These are phyloP conservation scores for Aegilops tauschii DNA, from an alignment of 176 grass and related monocot genomes.

Conservation along the genomic window DNA sequence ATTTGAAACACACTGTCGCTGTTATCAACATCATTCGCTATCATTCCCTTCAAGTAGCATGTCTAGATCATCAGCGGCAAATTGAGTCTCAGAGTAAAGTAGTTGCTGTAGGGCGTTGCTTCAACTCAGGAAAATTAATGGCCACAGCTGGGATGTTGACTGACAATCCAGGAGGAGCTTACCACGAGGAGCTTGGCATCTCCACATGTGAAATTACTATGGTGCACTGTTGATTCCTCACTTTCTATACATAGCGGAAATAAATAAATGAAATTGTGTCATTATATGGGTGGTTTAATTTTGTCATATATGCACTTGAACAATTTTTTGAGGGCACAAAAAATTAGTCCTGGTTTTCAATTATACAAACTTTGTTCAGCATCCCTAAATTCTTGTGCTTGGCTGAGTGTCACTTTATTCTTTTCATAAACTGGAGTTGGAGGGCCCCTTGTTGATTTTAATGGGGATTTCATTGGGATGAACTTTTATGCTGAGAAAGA, in stretches of 20 bases:
- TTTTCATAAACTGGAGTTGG: conserved; percentile 9
- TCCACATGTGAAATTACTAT: neutral
- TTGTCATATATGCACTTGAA: neutral
- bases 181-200: neutral
- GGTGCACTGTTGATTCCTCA: neutral
- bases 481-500: neutral
- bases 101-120: neutral
- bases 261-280: neutral
- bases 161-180: neutral
- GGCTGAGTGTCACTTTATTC: neutral
- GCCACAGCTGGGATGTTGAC: neutral
- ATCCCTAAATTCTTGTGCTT: neutral
- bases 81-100: neutral
- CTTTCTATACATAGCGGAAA: neutral
- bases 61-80: neutral
- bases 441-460: neutral
- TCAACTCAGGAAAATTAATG: neutral
- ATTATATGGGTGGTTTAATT: neutral
- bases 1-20: neutral
- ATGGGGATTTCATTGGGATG: neutral
- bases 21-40: neutral
- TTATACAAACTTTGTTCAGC: neutral
- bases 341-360: neutral
- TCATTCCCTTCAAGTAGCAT: neutral
- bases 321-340: neutral